Conservation (phyloP, 163 green algal species). For the Chloroidium sp. region DNA sequence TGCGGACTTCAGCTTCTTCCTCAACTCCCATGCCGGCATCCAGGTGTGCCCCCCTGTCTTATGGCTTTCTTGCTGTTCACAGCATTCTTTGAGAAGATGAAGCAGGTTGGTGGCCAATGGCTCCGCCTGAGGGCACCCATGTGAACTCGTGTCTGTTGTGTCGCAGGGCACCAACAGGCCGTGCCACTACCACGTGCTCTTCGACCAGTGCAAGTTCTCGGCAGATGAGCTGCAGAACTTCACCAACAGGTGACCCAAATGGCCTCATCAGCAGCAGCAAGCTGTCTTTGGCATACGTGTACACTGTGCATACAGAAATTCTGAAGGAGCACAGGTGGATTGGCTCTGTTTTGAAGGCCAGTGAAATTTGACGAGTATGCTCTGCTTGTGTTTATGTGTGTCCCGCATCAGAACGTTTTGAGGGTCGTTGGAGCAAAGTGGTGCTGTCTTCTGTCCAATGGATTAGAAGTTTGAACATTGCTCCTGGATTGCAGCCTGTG, state of each 20-base stretch:
- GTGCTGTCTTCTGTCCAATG: not conserved
- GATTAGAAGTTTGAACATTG: not conserved
- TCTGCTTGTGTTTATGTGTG: not conserved
- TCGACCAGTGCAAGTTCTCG: slow-evolving; percentile 75
- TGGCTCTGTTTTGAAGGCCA: not conserved
- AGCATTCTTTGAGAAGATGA: no score
- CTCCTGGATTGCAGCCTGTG: slow-evolving; percentile 43
- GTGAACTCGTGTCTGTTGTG: not conserved
- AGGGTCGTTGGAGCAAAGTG: not conserved
- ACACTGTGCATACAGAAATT: not conserved
- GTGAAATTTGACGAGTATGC: no score
- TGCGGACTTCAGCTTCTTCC: slow-evolving; percentile 75
- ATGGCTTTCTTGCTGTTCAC: no score
- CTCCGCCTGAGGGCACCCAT: no score
- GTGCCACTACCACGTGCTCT: slow-evolving; percentile 74
- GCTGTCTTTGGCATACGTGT: no score
- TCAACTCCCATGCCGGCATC: slow-evolving; percentile 72
- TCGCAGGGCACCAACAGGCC: slow-evolving; percentile 55
- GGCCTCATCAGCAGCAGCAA: no score
- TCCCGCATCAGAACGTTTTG: not conserved
- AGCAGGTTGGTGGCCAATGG: no score
- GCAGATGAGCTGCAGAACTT: slow-evolving; percentile 71
- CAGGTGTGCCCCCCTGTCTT: slow-evolving; percentile 1
- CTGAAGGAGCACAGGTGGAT: not conserved
- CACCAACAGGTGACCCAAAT: slow-evolving; percentile 49